These are phyloP conservation scores for Yamadazyma paraphyllophila DNA, from an alignment of 805 yeast genomes.

Conservation along the genomic window DNA sequence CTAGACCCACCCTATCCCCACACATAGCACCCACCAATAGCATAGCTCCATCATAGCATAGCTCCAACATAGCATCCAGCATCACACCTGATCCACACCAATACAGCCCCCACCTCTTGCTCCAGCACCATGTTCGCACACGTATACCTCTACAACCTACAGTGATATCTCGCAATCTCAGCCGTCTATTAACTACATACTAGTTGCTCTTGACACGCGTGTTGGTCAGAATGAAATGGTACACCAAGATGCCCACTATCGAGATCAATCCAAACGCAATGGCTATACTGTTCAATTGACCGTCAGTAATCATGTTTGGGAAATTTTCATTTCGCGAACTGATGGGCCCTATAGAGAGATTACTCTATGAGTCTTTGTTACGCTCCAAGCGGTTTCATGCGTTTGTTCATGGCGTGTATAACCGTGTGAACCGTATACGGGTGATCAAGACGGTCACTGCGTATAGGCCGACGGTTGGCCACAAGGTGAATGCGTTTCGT, in stretches of 20 bases:
- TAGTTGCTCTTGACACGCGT: conserved; percentile 2
- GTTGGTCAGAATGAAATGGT: conserved; percentile 64
- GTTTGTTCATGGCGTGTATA: conserved; percentile 62
- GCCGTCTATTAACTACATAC: background rate
- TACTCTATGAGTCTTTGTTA: conserved; percentile 45
- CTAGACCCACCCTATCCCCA: too few species aligned
- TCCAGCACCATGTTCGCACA: too few species aligned
- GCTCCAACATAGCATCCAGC: too few species aligned
- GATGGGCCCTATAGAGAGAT: conserved; percentile 45
- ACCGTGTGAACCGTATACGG: conserved; percentile 57
- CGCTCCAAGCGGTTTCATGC: conserved; percentile 58
- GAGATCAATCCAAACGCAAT: conserved; percentile 71
- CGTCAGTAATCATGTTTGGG: conserved; percentile 72
- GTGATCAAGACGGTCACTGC: conserved; percentile 21
- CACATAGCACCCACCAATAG: too few species aligned
- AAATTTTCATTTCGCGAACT: background rate
- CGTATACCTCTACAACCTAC: too few species aligned
- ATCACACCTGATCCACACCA: too few species aligned
- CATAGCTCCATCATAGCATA: too few species aligned
- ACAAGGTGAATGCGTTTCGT: conserved; percentile 60
- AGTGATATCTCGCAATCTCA: too few species aligned
- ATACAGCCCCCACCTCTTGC: too few species aligned
- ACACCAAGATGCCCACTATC: conserved; percentile 66
- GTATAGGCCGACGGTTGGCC: conserved; percentile 51
- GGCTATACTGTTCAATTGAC: conserved; percentile 71